Conservation (phyloP, 2,329 filamentous ascomycete genomes). For the Fusarium nematophilum region DNA sequence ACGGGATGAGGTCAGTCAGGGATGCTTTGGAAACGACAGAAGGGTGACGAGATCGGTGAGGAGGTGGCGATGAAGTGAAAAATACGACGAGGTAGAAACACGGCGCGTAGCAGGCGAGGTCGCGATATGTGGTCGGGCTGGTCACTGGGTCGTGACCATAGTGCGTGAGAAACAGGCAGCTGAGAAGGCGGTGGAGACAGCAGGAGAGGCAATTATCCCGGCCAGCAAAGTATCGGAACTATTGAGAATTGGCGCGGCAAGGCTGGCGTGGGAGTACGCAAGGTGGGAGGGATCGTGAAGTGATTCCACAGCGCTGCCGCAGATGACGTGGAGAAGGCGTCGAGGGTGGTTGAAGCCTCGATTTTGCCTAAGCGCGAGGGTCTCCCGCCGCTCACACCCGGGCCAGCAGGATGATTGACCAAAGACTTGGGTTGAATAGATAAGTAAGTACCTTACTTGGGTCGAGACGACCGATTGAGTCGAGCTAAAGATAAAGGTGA, state of each 20-base stretch:
- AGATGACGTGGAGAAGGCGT: constrained; percentile 15
- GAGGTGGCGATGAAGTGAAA: constrained; percentile 24
- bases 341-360: constrained; percentile 9
- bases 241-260: constrained; percentile 4
- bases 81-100: constrained; percentile 24
- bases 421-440: too few relatives aligned
- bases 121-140: constrained; percentile 37
- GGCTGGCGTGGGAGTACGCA: constrained; percentile 2
- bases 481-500: neutral
- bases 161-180: constrained; percentile 14
- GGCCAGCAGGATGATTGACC: too few relatives aligned
- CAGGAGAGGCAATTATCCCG: constrained; percentile 14
- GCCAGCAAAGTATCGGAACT: neutral
- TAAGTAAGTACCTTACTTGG: too few relatives aligned
- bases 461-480: neutral
- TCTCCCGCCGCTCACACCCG: neutral
- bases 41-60: constrained; percentile 14
- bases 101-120: constrained; percentile 36
- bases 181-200: constrained; percentile 4
- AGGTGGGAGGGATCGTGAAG: neutral
- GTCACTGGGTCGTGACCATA: constrained; percentile 29
- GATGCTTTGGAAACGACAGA: constrained; percentile 22
- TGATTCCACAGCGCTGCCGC: constrained; percentile 9
- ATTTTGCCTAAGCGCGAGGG: neutral
- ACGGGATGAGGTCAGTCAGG: constrained; percentile 18